Evolutionary conservation across 108 stramenopile genomes (phyloP), one percentile per base, ranked within the genome.

Genomic region (Fistulifera solaris): DNA sequence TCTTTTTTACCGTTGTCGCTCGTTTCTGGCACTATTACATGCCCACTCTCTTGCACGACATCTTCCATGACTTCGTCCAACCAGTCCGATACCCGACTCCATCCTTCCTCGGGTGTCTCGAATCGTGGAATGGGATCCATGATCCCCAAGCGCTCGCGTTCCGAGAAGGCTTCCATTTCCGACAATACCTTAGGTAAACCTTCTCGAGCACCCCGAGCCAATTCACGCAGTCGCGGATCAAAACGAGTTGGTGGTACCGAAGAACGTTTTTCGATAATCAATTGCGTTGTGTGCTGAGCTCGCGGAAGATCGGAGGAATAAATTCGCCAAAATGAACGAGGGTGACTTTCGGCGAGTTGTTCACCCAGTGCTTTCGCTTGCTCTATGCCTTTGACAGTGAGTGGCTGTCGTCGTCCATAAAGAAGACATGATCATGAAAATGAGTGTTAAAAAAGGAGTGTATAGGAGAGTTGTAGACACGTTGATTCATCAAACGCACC

Each of bases 151-250:
- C 19, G 18, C 38, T 18, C 21, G 13, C 40, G 50, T 1, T 52
- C 21, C 19, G 28, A 21, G 40, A 70, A 24, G 1, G 77, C 77
- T 31, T 77, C 61, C 43, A 73, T 58, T 45, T 64, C 54, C 12
- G 71, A 47, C 6, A 70, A 21, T 38, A 43, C 46, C 40, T 76
- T 76, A 11, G 57, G 46, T 26, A 50, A 62, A 6, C 73, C 81
- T 54, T 83, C 71, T 5, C 81, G 51, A 15, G 75, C 77, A 8
- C 81, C 81, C 51, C 78, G 76, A 49, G 75, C 77, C 16, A 66
- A 16, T 49, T 82, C 81, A 21, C 81, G 59, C 12, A 82, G 38
- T 24, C 81, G 55, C 18, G 56, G n/a, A 28, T 81, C 80, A 31
- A 72, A 46, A 0, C 58, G 26, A 0, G 75, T 50, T 44, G 63